Percentiles rank a stretch among this genome's conserved stretches.
Conservation (phyloP, 108 stramenopile genomes). For the Conticribra guillardii region DNA sequence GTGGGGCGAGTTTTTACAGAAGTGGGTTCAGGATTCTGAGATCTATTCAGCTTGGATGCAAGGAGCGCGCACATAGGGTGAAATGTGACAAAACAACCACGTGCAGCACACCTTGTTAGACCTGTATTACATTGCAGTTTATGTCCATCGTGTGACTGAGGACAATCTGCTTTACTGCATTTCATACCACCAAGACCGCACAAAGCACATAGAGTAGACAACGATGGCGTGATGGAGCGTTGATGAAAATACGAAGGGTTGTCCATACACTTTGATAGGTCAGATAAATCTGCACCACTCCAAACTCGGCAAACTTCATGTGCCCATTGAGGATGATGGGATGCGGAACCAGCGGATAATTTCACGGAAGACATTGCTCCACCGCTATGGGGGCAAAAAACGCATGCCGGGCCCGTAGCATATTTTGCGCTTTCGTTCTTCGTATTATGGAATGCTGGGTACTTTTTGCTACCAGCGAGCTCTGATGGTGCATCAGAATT, state of each 20-base stretch:
- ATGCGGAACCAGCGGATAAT: constrained; percentile 10
- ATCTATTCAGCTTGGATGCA: constrained; percentile 40
- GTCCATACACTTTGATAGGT: constrained; percentile 12
- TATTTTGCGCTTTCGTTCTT: constrained; percentile 26
- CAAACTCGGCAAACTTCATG: constrained; percentile 80
- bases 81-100: constrained; percentile 65
- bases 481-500: background rate
- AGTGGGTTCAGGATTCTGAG: constrained; percentile 1
- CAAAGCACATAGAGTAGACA: constrained; percentile 52
- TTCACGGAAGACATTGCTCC: constrained; percentile 67
- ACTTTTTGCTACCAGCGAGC: background rate
- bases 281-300: constrained; percentile 26
- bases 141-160: background rate
- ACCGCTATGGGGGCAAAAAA: constrained; percentile 63
- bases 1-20: constrained; percentile 29
- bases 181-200: constrained; percentile 51
- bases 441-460: constrained; percentile 1
- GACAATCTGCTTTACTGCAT: constrained; percentile 8
- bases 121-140: constrained; percentile 2
- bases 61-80: constrained; percentile 85
- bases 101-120: constrained; percentile 70
- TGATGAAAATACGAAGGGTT: background rate
- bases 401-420: constrained; percentile 47
- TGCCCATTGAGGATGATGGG: constrained; percentile 37
- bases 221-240: constrained; percentile 12